Conservation (phyloP, 768 basidiomycete genomes). For the Boletus rex-veris region DNA sequence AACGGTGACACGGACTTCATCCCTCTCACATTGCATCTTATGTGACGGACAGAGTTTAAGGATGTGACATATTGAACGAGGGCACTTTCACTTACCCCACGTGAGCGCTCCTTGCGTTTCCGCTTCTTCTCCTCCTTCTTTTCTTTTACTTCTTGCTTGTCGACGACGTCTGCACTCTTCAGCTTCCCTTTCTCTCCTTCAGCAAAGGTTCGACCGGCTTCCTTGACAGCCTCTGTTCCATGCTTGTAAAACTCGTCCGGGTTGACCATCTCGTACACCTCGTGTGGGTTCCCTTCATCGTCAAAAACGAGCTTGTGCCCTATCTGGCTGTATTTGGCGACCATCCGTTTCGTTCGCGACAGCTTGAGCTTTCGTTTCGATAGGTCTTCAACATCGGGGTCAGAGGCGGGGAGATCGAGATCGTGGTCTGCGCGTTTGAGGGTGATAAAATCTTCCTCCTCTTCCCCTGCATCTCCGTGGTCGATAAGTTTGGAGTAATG, state of each 20-base stretch:
- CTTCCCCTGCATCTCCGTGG: conserved; percentile 46
- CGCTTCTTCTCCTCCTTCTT: conserved; percentile 91
- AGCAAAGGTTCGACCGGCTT: conserved; percentile 66
- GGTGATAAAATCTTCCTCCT: conserved; percentile 84
- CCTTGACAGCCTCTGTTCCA: conserved; percentile 59
- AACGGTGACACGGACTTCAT: conserved; percentile 23
- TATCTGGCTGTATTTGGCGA: conserved; percentile 55
- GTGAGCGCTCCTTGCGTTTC: conserved; percentile 81
- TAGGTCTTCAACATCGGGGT: conserved; percentile 45
- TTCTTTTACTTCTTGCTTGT: conserved; percentile 81
- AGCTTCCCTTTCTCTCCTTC: conserved; percentile 72
- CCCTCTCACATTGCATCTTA: conserved; percentile 29
- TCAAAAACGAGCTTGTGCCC: conserved; percentile 85
- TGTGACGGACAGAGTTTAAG: background rate
- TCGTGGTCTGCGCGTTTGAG: conserved; percentile 90
- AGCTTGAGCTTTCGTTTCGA: conserved; percentile 87
- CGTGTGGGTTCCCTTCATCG: conserved; percentile 76
- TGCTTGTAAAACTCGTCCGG: conserved; percentile 70
- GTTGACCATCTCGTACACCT: conserved; percentile 79
- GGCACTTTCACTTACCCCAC: conserved; percentile 23
- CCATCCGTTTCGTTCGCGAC: conserved; percentile 67
- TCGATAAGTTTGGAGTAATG: conserved; percentile 90
- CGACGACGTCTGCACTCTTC: conserved; percentile 62
- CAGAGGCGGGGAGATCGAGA: conserved; percentile 52
- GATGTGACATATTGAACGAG: background rate